These are phyloP conservation scores for Rhypophila decipiens DNA, from an alignment of 495 filamentous ascomycete species.

Conservation along the genomic window DNA sequence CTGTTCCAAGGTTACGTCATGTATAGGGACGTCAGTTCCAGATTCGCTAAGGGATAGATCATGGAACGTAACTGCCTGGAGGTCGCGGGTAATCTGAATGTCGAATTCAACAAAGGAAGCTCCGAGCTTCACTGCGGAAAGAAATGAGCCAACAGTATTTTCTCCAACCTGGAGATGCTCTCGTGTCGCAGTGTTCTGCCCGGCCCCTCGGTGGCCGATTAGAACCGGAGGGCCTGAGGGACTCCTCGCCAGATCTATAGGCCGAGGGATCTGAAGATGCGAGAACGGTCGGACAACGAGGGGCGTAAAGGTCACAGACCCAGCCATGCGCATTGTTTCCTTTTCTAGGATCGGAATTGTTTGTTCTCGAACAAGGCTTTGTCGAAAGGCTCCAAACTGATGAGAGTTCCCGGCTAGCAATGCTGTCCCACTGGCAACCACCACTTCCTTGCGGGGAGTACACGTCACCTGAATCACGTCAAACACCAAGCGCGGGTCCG, in stretches of 20 bases:
- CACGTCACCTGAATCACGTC: no score
- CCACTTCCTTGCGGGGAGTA: no score
- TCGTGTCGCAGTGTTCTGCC: background rate
- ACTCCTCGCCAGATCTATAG: background rate
- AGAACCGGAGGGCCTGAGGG: background rate
- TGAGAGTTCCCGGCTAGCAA: background rate
- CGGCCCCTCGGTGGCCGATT: background rate
- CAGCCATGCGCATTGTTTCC: background rate
- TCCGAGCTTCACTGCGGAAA: constrained; percentile 24
- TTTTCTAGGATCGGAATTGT: constrained; percentile 3
- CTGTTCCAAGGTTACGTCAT: constrained; percentile 33
- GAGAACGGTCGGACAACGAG: background rate
- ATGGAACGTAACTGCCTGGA: constrained; percentile 34
- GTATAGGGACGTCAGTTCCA: constrained; percentile 32
- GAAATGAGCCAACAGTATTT: constrained; percentile 33
- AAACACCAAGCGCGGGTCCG: no score
- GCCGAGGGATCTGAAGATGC: background rate
- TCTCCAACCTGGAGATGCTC: constrained; percentile 33
- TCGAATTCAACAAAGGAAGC: constrained; percentile 38
- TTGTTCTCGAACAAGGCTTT: constrained; percentile 3
- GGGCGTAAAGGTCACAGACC: background rate
- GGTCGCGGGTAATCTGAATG: constrained; percentile 37
- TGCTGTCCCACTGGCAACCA: constrained; percentile 1
- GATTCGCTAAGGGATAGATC: constrained; percentile 35
- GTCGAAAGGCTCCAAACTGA: background rate